Evolutionary conservation across 1,284 basidiomycete genomes (phyloP), one percentile per base, ranked within the genome.

Genomic region (Fistulina hepatica): DNA sequence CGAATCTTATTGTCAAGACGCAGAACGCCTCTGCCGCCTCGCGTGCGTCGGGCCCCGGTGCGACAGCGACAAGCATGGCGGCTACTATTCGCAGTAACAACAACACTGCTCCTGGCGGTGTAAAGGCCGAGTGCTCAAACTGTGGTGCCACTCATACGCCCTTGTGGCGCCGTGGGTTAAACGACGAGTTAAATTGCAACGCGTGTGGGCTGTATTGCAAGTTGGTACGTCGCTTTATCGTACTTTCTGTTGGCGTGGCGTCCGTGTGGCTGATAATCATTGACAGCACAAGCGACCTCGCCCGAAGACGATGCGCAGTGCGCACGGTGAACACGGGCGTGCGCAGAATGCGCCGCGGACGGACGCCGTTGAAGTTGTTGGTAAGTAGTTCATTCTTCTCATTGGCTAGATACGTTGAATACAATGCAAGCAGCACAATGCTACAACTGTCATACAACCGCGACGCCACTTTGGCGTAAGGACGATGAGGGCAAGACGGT

Each of bases 401-500:
- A 36, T 21, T 27, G 37, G 10, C 34, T 44, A 42, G 43, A 46
- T 51, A 46, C 51, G 27, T 50, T 51, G 48, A 49, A 40, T 44
- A 52, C 36, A 47, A n/a, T n/a, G 4, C 16, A 48, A 46, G 47
- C 59, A 65, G 82, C 81, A 4, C 81, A 84, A 64, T 91, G 86
- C 62, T 85, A 82, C 59, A 91, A 90, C 53, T 90, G 86, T 61
- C 81, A 86, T 51, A 91, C 85, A 15, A 89, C 82, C 3, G 83
- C 85, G 16, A 90, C 86, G 4, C 88, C 86, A n/a, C 70, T 90
- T 24, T 91, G 86, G 85, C 69, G 88, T 47, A 89, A 89, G 58
- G 86, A 90, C 52, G 85, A 89, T 50, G 86, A 90, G 55, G 88
- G 88, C 40, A 88, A 88, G 65, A 89, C 86, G 1, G 83, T 90